Evolutionary conservation across 352 stramenopile genomes (phyloP), one percentile per base, ranked within the genome.

Genomic region (Pythium chondricola): DNA sequence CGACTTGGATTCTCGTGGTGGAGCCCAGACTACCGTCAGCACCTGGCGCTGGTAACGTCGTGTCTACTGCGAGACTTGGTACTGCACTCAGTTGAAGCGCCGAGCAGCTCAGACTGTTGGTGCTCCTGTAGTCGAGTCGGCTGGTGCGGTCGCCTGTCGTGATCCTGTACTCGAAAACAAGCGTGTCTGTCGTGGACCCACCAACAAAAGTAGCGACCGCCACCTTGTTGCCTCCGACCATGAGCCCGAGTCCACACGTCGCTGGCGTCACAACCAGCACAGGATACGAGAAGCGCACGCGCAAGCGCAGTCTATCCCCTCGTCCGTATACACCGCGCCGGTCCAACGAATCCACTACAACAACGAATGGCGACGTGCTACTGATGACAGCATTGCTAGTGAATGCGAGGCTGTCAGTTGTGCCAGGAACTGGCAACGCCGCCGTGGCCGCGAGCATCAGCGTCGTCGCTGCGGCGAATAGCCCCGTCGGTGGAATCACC

Each of bases 121-220:
- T 42, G 18, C 55, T 63, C n/a, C 44, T 31, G 33, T 88, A 90
- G 21, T 81, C 79, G 2, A 93, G 63, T 3, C 40, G 53, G 0
- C 67, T 52, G 0, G 73, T 47, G 4, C 63, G 69, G 46, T 93
- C 83, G 2, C 70, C 74, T 2, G 22, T 5, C 11, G 56, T 43
- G 2, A 94, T 59, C 1, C 32, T 61, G 48, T 88, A 92, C 17
- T 54, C 43, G 43, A 94, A 94, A 7, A 71, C 52, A 0, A 92
- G 52, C 8, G 51, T 33, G 6, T 52, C 51, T 0, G 78, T 79
- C 0, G 57, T 65, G 1, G 68, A 80, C 3, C 80, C 80, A 6
- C 80, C 73, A 18, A 59, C 31, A 31, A 85, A 88, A 1, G 25
- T 22, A 0, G 83, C 80, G 24, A 51, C 50, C 9, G 65, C 43